Percentiles rank a stretch among this genome's conserved stretches.
Evolutionary conservation across 768 basidiomycete species (phyloP).

Genomic region (Kwoniella europaea): DNA sequence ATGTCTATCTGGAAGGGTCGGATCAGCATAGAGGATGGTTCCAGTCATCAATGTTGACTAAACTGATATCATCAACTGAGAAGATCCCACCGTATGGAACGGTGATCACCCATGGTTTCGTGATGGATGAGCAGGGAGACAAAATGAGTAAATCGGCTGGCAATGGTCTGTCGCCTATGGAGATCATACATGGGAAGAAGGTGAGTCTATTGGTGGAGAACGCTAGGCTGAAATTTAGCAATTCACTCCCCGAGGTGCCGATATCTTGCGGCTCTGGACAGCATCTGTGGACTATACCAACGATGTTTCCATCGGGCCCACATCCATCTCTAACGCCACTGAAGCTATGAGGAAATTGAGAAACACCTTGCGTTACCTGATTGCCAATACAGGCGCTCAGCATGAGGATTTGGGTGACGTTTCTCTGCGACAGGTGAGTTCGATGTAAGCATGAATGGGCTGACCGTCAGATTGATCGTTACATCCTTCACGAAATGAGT

Average conservation of each 20-base stretch:
- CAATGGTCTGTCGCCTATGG: constrained; percentile 84
- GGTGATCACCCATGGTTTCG: constrained; percentile 95
- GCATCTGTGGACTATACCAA: constrained; percentile 87
- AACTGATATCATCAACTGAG: constrained; percentile 62
- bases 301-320: constrained; percentile 84
- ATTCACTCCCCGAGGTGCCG: constrained; percentile 80
- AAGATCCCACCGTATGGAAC: constrained; percentile 68
- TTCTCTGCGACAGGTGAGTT: constrained; percentile 20
- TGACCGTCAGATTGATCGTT: constrained; percentile 73
- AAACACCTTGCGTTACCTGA: constrained; percentile 81
- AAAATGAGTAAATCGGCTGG: constrained; percentile 98
- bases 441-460: background rate
- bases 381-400: constrained; percentile 69
- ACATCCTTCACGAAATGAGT: constrained; percentile 82
- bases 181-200: constrained; percentile 75
- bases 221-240: constrained; percentile 60
- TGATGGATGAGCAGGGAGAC: constrained; percentile 83
- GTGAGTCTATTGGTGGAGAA: constrained; percentile 60
- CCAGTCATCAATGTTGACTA: constrained; percentile 89
- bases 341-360: constrained; percentile 82
- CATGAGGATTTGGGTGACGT: constrained; percentile 55
- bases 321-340: constrained; percentile 72
- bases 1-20: constrained; percentile 90
- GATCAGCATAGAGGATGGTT: constrained; percentile 99
- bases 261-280: constrained; percentile 86